Evolutionary conservation across 2,329 filamentous ascomycete genomes (phyloP).

Genomic region (Cordyceps farinosa): DNA sequence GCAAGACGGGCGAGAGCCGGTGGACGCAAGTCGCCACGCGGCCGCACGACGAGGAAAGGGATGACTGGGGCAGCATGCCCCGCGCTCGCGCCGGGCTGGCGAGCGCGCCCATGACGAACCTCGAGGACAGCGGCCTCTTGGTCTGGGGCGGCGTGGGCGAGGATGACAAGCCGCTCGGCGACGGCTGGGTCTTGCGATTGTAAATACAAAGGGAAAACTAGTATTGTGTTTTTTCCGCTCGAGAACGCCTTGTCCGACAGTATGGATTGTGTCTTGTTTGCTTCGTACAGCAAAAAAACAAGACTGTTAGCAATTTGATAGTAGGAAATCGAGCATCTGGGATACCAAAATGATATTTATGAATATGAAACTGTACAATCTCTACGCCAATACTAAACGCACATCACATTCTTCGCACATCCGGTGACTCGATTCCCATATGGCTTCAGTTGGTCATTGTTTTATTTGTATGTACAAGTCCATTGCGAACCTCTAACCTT

Average conservation of each 20-base stretch:
- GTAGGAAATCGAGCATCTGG: not conserved
- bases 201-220: conserved; percentile 17
- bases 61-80: conserved; percentile 41
- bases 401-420: not conserved
- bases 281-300: not conserved
- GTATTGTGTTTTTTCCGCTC: too few relatives aligned
- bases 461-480: conserved; percentile 23
- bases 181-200: conserved; percentile 62
- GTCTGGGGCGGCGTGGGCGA: conserved; percentile 58
- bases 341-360: not conserved
- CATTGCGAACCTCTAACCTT: not conserved
- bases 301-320: not conserved
- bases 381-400: not conserved
- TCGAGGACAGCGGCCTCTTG: conserved; percentile 57
- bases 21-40: conserved; percentile 50
- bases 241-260: not conserved
- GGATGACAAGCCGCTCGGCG: conserved; percentile 49
- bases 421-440: too few relatives aligned
- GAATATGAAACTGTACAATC: not conserved
- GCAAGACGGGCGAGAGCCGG: conserved; percentile 53
- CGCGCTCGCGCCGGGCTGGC: conserved; percentile 55
- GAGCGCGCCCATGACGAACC: conserved; percentile 52
- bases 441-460: conserved; percentile 9
- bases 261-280: not conserved
- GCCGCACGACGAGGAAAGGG: conserved; percentile 52